Evolutionary conservation across 805 yeast species (phyloP).

Genomic region (Wickerhamia fluorescens): DNA sequence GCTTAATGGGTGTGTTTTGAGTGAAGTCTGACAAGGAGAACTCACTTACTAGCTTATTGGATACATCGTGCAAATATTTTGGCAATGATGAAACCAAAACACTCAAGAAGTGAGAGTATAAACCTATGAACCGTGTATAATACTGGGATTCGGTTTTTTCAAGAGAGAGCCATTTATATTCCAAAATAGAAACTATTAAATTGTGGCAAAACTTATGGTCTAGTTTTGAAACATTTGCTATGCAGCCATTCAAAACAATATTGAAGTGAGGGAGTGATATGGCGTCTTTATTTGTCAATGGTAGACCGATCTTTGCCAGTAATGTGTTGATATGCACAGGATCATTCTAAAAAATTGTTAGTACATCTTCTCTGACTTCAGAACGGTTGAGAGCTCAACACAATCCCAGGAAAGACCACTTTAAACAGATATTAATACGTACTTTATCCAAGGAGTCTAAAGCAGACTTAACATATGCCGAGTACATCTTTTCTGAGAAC

Average conservation of each 20-base stretch:
- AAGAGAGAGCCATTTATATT: constrained; percentile 54
- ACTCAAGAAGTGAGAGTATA: constrained; percentile 64
- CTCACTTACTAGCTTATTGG: constrained; percentile 56
- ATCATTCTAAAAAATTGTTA: constrained; percentile 40
- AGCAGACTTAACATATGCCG: constrained; percentile 54
- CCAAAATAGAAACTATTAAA: constrained; percentile 56
- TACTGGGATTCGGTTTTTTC: constrained; percentile 8
- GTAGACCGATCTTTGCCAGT: constrained; percentile 51
- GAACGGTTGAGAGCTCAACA: too few species aligned
- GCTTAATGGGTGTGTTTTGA: constrained; percentile 13
- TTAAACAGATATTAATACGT: too few species aligned
- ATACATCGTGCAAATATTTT: constrained; percentile 84
- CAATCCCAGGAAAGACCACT: too few species aligned
- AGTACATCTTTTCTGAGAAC: constrained; percentile 34
- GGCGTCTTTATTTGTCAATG: constrained; percentile 45
- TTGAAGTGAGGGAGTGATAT: constrained; percentile 46
- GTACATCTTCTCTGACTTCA: too few species aligned
- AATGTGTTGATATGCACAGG: constrained; percentile 49
- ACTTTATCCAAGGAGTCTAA: constrained; percentile 59
- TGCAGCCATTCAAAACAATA: constrained; percentile 50
- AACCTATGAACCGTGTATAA: constrained; percentile 31
- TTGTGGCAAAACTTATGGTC: constrained; percentile 48
- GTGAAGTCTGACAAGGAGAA: constrained; percentile 25
- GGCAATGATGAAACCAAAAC: constrained; percentile 83
- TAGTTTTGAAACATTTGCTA: constrained; percentile 60